These are phyloP conservation scores for Penicillium hesseltinei DNA, from an alignment of 2,329 filamentous ascomycete genomes.

Conservation along the genomic window DNA sequence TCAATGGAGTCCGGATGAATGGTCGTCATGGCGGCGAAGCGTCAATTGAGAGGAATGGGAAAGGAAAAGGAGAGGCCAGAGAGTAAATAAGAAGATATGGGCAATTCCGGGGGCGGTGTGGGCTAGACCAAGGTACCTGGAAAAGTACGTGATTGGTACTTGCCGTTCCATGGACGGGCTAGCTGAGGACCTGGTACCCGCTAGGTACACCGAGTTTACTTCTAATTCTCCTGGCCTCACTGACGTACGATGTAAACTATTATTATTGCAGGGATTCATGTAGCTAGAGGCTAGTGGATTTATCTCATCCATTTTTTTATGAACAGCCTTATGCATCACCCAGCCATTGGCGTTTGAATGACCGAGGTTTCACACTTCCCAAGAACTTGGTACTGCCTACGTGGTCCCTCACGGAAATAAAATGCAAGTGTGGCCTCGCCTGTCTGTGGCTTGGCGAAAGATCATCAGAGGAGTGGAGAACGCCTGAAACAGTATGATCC, in stretches of 20 bases:
- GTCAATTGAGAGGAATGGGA: slow-evolving; percentile 27
- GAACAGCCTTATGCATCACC: not conserved
- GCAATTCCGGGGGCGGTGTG: slow-evolving; percentile 24
- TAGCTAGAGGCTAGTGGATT: not conserved
- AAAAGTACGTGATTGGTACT: slow-evolving; percentile 9
- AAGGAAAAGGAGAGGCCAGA: slow-evolving; percentile 22
- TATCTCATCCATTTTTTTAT: not conserved
- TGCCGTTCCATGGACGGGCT: slow-evolving; percentile 8
- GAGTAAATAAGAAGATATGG: slow-evolving; percentile 21
- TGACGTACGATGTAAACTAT: not conserved
- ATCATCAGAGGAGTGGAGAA: slow-evolving; percentile 22
- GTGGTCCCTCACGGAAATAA: slow-evolving; percentile 3
- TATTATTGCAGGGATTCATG: not conserved
- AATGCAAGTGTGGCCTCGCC: slow-evolving; percentile 17
- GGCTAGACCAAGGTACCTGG: slow-evolving; percentile 9
- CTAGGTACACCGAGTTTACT: slow-evolving; percentile 4
- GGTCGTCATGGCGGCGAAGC: slow-evolving; percentile 37
- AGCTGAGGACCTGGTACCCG: slow-evolving; percentile 4
- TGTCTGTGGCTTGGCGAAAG: slow-evolving; percentile 15
- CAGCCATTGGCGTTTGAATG: not conserved
- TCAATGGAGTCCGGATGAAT: slow-evolving; percentile 46
- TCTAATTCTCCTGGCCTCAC: not conserved
- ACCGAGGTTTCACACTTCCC: not conserved
- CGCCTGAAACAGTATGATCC: slow-evolving; percentile 28
- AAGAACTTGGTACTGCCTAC: slow-evolving; percentile 1